These are phyloP conservation scores for Scheffersomyces segobiensis DNA, from an alignment of 1,139 yeast genomes.

Conservation along the genomic window DNA sequence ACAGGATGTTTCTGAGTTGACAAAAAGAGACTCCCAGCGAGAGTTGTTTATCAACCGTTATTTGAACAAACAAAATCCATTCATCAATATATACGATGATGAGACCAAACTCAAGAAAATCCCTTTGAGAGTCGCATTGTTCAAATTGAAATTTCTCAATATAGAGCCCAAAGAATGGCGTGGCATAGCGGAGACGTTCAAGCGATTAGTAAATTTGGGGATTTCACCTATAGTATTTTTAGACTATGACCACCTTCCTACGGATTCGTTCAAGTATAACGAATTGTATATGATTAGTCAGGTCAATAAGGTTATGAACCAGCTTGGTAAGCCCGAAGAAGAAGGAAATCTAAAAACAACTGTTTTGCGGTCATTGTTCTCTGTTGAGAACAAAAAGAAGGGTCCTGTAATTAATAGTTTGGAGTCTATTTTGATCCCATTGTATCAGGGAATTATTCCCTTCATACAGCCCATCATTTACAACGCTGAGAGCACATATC, in stretches of 20 bases:
- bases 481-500: constrained; percentile 31
- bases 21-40: constrained; percentile 33
- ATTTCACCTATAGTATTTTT: constrained; percentile 28
- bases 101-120: constrained; percentile 33
- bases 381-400: constrained; percentile 10
- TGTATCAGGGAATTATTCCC: constrained; percentile 55
- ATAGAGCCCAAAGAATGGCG: constrained; percentile 33
- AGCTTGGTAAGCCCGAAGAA: constrained; percentile 24
- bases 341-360: constrained; percentile 27
- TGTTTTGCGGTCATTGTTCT: constrained; percentile 31
- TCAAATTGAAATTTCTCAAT: constrained; percentile 44
- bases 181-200: constrained; percentile 52
- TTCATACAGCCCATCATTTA: constrained; percentile 61
- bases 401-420: constrained; percentile 22
- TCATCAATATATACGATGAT: constrained; percentile 33
- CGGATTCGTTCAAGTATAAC: constrained; percentile 29
- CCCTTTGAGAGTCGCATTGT: constrained; percentile 53
- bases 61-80: constrained; percentile 35
- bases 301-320: constrained; percentile 31
- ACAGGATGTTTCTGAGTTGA: constrained; percentile 13
- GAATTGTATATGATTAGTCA: constrained; percentile 36
- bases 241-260: constrained; percentile 35
- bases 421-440: constrained; percentile 40
- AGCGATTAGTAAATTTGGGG: constrained; percentile 52
- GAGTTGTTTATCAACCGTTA: constrained; percentile 42